A percentile compares a stretch with the other conserved stretches of the same genome.
Evolutionary conservation across 768 basidiomycete genomes (phyloP).

Genomic region (Kwoniella bestiolae): DNA sequence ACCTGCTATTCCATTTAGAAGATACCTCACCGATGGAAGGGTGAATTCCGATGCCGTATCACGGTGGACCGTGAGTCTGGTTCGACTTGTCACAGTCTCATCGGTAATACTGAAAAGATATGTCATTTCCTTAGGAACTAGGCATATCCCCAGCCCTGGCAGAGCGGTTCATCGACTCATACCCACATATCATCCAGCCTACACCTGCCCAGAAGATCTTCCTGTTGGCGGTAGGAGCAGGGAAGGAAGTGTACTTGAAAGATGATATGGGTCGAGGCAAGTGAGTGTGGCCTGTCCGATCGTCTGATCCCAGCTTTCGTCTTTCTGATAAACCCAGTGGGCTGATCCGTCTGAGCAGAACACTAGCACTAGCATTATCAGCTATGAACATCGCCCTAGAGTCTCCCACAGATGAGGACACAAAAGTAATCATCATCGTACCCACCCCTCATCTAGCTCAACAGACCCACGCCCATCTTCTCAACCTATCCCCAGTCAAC

Average conservation of each 20-base stretch:
- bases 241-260: slow-evolving; percentile 29
- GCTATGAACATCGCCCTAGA: slow-evolving; percentile 8
- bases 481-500: neutral
- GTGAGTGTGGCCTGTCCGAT: slow-evolving; percentile 18
- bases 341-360: neutral
- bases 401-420: neutral
- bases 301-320: too few species aligned
- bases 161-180: slow-evolving; percentile 1
- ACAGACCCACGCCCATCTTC: slow-evolving; percentile 15
- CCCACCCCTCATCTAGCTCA: slow-evolving; percentile 25
- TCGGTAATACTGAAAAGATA: neutral
- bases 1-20: neutral
- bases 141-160: neutral
- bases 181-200: slow-evolving; percentile 24
- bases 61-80: slow-evolving; percentile 1
- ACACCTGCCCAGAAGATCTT: slow-evolving; percentile 30
- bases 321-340: neutral
- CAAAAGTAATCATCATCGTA: slow-evolving; percentile 14
- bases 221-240: slow-evolving; percentile 13
- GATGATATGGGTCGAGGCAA: slow-evolving; percentile 37
- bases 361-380: slow-evolving; percentile 22
- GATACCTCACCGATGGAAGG: neutral
- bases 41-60: neutral
- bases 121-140: neutral
- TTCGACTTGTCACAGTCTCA: neutral